Percentiles rank a stretch among this genome's conserved stretches.
These are phyloP conservation scores for Phlyctochytrium arcticum DNA, from an alignment of 192 early-diverging fungal genomes.

Conservation along the genomic window DNA sequence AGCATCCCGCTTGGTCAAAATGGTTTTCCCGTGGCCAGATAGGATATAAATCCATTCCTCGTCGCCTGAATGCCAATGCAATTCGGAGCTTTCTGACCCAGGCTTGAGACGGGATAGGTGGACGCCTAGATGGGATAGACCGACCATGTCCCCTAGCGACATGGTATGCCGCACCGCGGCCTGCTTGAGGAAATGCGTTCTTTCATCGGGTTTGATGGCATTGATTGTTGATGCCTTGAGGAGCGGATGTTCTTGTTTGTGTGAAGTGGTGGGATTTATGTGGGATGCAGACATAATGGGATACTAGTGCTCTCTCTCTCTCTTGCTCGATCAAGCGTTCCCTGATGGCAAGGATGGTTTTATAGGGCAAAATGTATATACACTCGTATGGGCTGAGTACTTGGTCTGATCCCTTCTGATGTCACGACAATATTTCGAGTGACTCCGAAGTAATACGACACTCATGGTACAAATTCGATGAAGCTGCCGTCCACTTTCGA, in stretches of 20 bases:
- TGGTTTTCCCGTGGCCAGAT: background rate
- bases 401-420: no score
- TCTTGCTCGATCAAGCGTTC: no score
- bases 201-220: background rate
- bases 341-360: no score
- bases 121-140: background rate
- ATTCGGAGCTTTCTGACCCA: background rate
- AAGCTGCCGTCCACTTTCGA: no score
- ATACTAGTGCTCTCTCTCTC: no score
- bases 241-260: constrained; percentile 1
- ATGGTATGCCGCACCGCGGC: background rate
- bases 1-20: background rate
- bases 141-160: background rate
- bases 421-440: no score
- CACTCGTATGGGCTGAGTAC: no score
- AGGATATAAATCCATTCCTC: constrained; percentile 18
- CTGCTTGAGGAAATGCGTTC: background rate
- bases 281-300: no score
- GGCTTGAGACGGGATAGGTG: background rate
- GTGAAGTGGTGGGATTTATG: no score
- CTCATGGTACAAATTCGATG: no score
- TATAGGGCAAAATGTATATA: no score
- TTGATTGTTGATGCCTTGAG: background rate
- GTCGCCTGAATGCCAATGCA: constrained; percentile 1
- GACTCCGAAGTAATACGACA: no score